Base-by-base conservation (phyloP, 2,329 filamentous ascomycete species). In the Botrytis tulipae region DNA sequence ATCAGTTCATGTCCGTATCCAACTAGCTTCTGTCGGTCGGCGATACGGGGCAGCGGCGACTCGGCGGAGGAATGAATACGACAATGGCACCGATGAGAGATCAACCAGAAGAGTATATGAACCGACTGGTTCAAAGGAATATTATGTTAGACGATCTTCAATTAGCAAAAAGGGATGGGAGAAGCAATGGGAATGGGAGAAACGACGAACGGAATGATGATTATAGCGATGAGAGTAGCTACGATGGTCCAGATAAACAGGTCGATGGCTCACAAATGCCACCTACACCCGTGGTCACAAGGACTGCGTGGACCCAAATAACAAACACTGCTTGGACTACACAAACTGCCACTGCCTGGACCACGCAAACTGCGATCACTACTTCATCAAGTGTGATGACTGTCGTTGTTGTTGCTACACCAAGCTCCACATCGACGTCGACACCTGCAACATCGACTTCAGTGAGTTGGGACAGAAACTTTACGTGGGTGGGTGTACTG, bases 41-140 rank as follows among this genome's bases (percentile, higher is more conserved):
- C 59, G 73, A 75, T 48, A 66, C 73, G 71, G 74, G 74, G 72
- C 73, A 74, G 73, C 70, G 67, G 71, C 73, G 71, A 73, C 73
- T 75, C 76, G 75, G 76, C 75, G 77, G 78, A 78, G 74, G 48
- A 74, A 80, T 80, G 78, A 78, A 78, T 66, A 77, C 61, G 71
- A 79, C 77, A 74, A 81, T 81, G 80, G 77, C 80, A 73, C 79
- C 79, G 65, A 69, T 78, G 51, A 77, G 79, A 74, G 73, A 76
- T 59, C 60, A 75, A 73, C 72, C 73, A 42, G 73, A 76, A 25
- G 59, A 63, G 54, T 67, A 75, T 16, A 57, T 77, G 51, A 67
- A 71, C 32, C 70, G 76, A 60, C 54, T 76, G 69, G 72, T 48
- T 29, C 70, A 63, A 70, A 76, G 74, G 46, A 61, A 75, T 66